Percentiles rank a stretch among this genome's conserved stretches.
phyloP scores from a whole-genome alignment of 2,329 filamentous ascomycete genomes.

The Fusarium poae region DNA sequence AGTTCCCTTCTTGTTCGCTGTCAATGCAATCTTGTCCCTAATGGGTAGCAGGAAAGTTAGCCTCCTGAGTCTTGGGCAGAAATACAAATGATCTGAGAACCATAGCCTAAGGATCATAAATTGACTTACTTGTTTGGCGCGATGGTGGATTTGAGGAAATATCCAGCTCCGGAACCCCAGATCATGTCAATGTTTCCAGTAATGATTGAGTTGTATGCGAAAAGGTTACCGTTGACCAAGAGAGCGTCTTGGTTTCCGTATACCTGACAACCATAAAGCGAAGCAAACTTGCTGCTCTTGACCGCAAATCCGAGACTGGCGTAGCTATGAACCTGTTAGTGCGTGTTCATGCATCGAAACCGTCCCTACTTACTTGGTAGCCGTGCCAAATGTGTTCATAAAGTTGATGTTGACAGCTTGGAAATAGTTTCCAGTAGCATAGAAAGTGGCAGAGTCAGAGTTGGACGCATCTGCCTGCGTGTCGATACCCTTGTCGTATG shows the following conservation, averaged over 20 bases:
- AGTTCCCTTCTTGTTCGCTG: slow-evolving; percentile 55
- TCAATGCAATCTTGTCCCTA: slow-evolving; percentile 50
- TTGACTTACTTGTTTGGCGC: slow-evolving; percentile 51
- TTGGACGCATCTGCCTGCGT: slow-evolving; percentile 43
- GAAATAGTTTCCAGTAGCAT: slow-evolving; percentile 45
- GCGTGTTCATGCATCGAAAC: accelerated
- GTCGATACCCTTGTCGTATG: slow-evolving; percentile 42
- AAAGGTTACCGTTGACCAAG: slow-evolving; percentile 61
- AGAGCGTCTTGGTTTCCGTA: slow-evolving; percentile 65
- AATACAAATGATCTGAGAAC: too few relatives aligned
- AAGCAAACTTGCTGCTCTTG: slow-evolving; percentile 52
- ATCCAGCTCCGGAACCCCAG: slow-evolving; percentile 58
- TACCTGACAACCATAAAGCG: slow-evolving; percentile 59
- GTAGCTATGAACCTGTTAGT: slow-evolving; percentile 48
- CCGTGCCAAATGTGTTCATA: slow-evolving; percentile 41
- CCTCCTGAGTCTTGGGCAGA: too few relatives aligned
- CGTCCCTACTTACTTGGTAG: slow-evolving; percentile 26
- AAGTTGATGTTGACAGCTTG: slow-evolving; percentile 48
- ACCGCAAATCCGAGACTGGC: slow-evolving; percentile 62
- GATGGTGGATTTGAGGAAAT: slow-evolving; percentile 56
- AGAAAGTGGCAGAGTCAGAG: slow-evolving; percentile 46
- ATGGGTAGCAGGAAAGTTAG: too few relatives aligned
- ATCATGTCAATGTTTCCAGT: slow-evolving; percentile 64
- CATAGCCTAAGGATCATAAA: too few relatives aligned
- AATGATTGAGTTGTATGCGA: slow-evolving; percentile 60